Evolutionary conservation across 495 filamentous ascomycete species (phyloP), one percentile per base, ranked within the genome.

Genomic region (Penicillium steckii): DNA sequence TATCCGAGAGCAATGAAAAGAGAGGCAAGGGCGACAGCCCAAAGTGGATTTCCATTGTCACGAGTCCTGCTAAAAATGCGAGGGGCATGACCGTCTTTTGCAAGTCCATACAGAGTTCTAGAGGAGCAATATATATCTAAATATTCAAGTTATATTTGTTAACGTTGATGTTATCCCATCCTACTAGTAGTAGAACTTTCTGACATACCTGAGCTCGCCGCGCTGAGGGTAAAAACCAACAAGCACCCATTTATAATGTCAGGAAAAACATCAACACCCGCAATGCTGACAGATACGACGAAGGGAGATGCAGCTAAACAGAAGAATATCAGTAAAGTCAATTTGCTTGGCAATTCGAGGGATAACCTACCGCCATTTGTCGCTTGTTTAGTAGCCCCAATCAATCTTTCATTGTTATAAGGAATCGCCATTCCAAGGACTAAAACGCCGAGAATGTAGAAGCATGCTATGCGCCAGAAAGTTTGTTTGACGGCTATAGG

Each of bases 361-460:
- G 29, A 1, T 13, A 8, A 1, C 29, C 4, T 32, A 32, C 29
- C 29, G 23, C 83, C 82, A 49, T 83, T 74, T 45, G 74, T 78
- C 56, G 78, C 75, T 22, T 52, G 60, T 12, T 68, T 72, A 5
- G 67, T 80, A 52, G 66, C 61, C 57, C 73, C 64, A 62, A 83
- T 63, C 51, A 76, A 67, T 55, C 71, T 60, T 26, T 32, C 52
- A 29, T 67, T 80, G 58, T 81, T 66, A 44, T 74, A 75, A 13
- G 79, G 76, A n/a, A 94, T 75, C 17, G 91, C 78, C 27, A 94
- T 74, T 22, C 87, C 87, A 52, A 94, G 77, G 50, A 92, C 83
- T 59, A 88, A 80, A 32, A 90, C 80, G 43, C 79, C 81, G 8
- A 91, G 66, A 45, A 94, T 76, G 61, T 91, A 94, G 67, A 94